These are phyloP conservation scores for Heterobasidion occidentale DNA, from an alignment of 1,284 basidiomycete genomes.

Conservation along the genomic window DNA sequence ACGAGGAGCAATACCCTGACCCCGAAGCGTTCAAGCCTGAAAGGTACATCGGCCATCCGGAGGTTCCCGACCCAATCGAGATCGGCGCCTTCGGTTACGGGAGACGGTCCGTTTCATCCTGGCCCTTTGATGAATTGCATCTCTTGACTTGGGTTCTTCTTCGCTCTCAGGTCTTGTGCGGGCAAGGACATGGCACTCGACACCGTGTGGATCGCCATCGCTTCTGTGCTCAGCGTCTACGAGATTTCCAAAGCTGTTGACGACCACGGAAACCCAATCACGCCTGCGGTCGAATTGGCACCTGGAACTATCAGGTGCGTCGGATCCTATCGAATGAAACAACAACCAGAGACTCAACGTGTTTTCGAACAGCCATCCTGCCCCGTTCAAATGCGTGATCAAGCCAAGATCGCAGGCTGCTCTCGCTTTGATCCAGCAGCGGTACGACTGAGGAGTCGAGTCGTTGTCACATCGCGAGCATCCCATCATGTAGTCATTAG, in stretches of 20 bases:
- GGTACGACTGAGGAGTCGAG: background rate
- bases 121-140: background rate
- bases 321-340: background rate
- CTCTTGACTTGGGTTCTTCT: background rate
- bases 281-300: conserved; percentile 32
- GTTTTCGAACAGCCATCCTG: background rate
- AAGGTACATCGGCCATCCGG: conserved; percentile 14
- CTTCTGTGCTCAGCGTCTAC: conserved; percentile 35
- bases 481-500: too few relatives aligned
- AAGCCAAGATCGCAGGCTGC: background rate
- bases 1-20: conserved; percentile 6
- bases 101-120: conserved; percentile 7
- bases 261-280: conserved; percentile 31
- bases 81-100: conserved; percentile 12
- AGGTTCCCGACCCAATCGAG: conserved; percentile 14
- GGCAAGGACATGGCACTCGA: conserved; percentile 36
- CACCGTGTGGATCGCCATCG: conserved; percentile 40
- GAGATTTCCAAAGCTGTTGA: conserved; percentile 32
- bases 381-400: background rate
- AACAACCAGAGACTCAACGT: background rate
- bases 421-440: background rate
- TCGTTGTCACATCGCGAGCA: too few relatives aligned
- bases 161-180: conserved; percentile 32
- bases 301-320: conserved; percentile 36
- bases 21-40: conserved; percentile 6